Base-by-base conservation (phyloP, 2,329 filamentous ascomycete genomes). In the Pseudopyrenochaeta lycopersici region DNA sequence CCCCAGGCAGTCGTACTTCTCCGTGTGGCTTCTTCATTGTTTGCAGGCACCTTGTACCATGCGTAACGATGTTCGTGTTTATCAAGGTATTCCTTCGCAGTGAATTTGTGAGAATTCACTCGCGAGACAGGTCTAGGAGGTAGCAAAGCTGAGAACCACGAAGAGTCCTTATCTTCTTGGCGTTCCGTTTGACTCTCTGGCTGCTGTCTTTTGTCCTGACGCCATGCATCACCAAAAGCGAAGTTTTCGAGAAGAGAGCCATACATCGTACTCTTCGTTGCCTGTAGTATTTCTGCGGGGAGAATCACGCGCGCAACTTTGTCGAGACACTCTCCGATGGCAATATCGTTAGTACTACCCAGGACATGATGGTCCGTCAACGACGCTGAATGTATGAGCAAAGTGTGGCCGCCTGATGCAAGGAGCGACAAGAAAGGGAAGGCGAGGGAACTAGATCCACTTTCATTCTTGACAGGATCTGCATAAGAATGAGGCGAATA, bases 361-460 rank as follows among this genome's bases (percentile, higher is more conserved):
- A 98, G 77, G 53, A 96, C 85, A 41, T 80, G 78, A 75, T 98
- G 94, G 21, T 88, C 80, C 21, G 82, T 86, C 2, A 95, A 79
- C 2, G 82, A 82, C 33, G 79, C 78, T 7, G 92, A 96, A 67
- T 89, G 85, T 35, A 97, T 85, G 17, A 99, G 86, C 72, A 96
- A 86, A 0, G 93, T 94, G 78, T 99, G 94, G 1, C 95, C 95
- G 32, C 95, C 95, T 0, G 92, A 97, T 14, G 95, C 91, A 42
- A 99, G 87, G 5, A 97, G 82, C 0, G 91, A 93, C 30, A 97
- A 80, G 73, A 97, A 97, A 1, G 95, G 94, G 64, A 96, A 97
- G 1, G 76, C 67, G 0, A 89, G 90, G 10, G 68, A 63, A 4
- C 49, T 43, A 14, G 31, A n/a, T 21, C 49, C 33, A 7, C n/a